phyloP scores from a whole-genome alignment of 202 grass and related monocot genomes.

The Zoysia matrella region DNA sequence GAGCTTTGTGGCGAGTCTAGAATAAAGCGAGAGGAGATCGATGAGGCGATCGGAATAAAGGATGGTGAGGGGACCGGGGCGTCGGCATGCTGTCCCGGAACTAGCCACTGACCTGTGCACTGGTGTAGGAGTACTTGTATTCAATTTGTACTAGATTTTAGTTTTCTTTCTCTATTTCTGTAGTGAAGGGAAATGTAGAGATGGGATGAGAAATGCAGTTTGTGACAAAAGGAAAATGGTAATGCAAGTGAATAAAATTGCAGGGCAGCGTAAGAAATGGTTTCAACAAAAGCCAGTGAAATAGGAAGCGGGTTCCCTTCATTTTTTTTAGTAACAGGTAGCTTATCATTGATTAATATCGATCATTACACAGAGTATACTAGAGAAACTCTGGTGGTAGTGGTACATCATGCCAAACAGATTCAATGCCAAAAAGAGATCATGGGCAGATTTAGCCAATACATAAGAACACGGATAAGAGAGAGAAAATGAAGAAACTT shows the following conservation, averaged over 20 bases:
- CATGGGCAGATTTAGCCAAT: too few species aligned
- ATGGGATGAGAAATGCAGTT: conserved; percentile 27
- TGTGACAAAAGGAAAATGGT: conserved; percentile 28
- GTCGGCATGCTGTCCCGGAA: conserved; percentile 31
- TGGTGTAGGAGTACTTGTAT: conserved; percentile 9
- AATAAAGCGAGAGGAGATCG: conserved; percentile 37
- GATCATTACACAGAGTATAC: too few species aligned
- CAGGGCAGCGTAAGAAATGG: conserved; percentile 15
- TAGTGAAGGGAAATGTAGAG: conserved; percentile 48
- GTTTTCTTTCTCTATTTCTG: conserved; percentile 36
- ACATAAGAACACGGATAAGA: too few species aligned
- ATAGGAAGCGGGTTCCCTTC: too few species aligned
- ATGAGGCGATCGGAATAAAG: conserved; percentile 52
- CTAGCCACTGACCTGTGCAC: conserved; percentile 34
- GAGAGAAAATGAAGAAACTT: too few species aligned
- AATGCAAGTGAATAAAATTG: conserved; percentile 36
- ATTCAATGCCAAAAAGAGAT: too few species aligned
- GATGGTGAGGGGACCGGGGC: conserved; percentile 32
- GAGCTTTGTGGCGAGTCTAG: conserved; percentile 20
- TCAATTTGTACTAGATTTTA: conserved; percentile 12
- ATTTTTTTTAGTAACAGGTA: too few species aligned
- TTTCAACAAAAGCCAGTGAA: neutral
- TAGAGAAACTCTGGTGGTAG: too few species aligned
- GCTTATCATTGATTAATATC: too few species aligned
- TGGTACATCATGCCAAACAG: too few species aligned